Conservation (phyloP, 805 yeast genomes). For the Candida methanosorbosa region DNA sequence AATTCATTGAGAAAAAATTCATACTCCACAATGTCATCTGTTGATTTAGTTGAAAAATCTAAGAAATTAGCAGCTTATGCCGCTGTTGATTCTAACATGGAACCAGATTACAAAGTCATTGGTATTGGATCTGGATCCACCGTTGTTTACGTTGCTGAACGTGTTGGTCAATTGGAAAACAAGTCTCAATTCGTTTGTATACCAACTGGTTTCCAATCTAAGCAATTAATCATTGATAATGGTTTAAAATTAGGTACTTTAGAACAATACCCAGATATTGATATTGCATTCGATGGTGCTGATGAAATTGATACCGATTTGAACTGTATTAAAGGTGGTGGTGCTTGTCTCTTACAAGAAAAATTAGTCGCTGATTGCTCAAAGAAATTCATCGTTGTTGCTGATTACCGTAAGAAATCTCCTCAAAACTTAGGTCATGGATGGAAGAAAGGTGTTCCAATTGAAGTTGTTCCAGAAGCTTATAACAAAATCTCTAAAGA, state of each 20-base stretch:
- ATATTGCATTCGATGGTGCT: conserved; percentile 97
- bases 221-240: conserved; percentile 73
- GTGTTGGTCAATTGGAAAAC: conserved; percentile 63
- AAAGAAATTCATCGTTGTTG: conserved; percentile 72
- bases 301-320: conserved; percentile 84
- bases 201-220: conserved; percentile 96
- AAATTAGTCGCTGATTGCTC: conserved; percentile 85
- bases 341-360: conserved; percentile 96
- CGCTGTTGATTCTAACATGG: conserved; percentile 87
- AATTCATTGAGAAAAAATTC: too few relatives aligned
- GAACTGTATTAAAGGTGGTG: conserved; percentile 96
- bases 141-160: conserved; percentile 93
- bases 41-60: conserved; percentile 58
- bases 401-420: conserved; percentile 83
- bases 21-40: not conserved
- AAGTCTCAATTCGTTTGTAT: conserved; percentile 63
- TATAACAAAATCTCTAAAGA: conserved; percentile 68
- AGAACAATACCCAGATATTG: conserved; percentile 76
- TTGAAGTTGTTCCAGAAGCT: conserved; percentile 88
- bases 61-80: conserved; percentile 82
- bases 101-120: conserved; percentile 57
- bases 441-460: conserved; percentile 91
- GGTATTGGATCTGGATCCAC: conserved; percentile 98
- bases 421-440: conserved; percentile 55
- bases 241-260: conserved; percentile 72